Percentiles rank a stretch among this genome's conserved stretches.
phyloP scores from a whole-genome alignment of 2,329 filamentous ascomycete species.

The Apiospora malaysiana region DNA sequence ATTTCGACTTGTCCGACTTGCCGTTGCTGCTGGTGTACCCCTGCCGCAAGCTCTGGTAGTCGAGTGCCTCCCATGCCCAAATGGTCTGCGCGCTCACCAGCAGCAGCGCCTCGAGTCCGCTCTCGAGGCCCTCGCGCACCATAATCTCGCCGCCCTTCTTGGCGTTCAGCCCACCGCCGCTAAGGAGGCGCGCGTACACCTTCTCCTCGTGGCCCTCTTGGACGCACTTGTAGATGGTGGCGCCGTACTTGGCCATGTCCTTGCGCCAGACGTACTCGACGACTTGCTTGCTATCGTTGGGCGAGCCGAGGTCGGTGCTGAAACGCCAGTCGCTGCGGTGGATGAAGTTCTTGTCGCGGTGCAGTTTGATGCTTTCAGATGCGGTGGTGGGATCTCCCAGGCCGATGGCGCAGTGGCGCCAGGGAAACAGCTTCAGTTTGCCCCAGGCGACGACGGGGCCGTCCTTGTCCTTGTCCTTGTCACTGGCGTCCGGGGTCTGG shows the following conservation, averaged over 20 bases:
- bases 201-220: neutral
- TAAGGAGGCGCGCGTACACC: slow-evolving; percentile 23
- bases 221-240: slow-evolving; percentile 24
- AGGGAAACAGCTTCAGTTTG: neutral
- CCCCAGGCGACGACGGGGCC: slow-evolving; percentile 4
- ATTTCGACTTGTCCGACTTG: neutral
- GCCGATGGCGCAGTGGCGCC: slow-evolving; percentile 12
- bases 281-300: neutral
- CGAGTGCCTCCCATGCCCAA: slow-evolving; percentile 23
- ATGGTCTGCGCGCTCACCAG: slow-evolving; percentile 22
- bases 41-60: slow-evolving; percentile 23
- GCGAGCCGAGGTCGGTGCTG: slow-evolving; percentile 7
- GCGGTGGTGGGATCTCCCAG: neutral
- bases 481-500: neutral
- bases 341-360: slow-evolving; percentile 22
- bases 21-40: slow-evolving; percentile 6
- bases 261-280: slow-evolving; percentile 25
- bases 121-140: slow-evolving; percentile 19
- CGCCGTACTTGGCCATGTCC: slow-evolving; percentile 15
- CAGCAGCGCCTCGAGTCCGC: slow-evolving; percentile 21
- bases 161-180: slow-evolving; percentile 24
- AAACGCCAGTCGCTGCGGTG: slow-evolving; percentile 26
- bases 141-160: slow-evolving; percentile 25
- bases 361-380: slow-evolving; percentile 22
- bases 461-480: neutral